These are phyloP conservation scores for Colletotrichum sp. DNA, from an alignment of 2,329 filamentous ascomycete genomes.

Conservation along the genomic window DNA sequence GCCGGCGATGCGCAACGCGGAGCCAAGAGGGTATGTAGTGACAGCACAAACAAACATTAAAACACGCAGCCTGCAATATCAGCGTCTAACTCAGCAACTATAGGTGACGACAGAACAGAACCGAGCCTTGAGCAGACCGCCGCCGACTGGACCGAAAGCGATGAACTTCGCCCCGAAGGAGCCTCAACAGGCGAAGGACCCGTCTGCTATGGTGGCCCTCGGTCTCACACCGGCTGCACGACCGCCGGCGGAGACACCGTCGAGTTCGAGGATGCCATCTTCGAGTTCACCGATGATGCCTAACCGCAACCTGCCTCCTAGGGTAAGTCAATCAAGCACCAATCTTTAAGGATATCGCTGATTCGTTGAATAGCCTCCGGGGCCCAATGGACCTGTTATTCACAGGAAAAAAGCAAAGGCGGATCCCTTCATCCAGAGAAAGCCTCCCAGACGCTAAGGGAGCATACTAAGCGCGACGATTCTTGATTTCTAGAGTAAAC, in stretches of 20 bases:
- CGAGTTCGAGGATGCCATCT: conserved; percentile 13
- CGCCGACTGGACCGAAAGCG: conserved; percentile 22
- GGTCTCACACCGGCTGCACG: conserved; percentile 52
- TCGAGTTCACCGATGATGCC: not conserved
- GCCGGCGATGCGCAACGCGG: conserved; percentile 34
- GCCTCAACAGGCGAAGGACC: conserved; percentile 41
- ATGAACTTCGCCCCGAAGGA: conserved; percentile 17
- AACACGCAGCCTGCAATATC: not conserved
- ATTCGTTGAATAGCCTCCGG: not conserved
- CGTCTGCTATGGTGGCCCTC: conserved; percentile 57
- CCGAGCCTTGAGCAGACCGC: conserved; percentile 5
- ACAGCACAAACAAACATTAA: not conserved
- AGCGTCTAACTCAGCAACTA: conserved; percentile 1
- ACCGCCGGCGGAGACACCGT: conserved; percentile 33
- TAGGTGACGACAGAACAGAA: conserved; percentile 20
- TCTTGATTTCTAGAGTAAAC: conserved; percentile 10
- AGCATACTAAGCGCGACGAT: not conserved
- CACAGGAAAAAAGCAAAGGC: conserved; percentile 44
- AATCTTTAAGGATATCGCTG: not conserved
- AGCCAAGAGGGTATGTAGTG: conserved; percentile 46
- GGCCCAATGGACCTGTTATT: conserved; percentile 17
- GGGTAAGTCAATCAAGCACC: not conserved
- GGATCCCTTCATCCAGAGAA: conserved; percentile 50
- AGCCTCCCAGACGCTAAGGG: conserved; percentile 26
- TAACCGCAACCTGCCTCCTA: conserved; percentile 6